A percentile compares a stretch with the other conserved stretches of the same genome.
phyloP scores from a whole-genome alignment of 2,329 filamentous ascomycete genomes.

The Lecanosticta acicola region DNA sequence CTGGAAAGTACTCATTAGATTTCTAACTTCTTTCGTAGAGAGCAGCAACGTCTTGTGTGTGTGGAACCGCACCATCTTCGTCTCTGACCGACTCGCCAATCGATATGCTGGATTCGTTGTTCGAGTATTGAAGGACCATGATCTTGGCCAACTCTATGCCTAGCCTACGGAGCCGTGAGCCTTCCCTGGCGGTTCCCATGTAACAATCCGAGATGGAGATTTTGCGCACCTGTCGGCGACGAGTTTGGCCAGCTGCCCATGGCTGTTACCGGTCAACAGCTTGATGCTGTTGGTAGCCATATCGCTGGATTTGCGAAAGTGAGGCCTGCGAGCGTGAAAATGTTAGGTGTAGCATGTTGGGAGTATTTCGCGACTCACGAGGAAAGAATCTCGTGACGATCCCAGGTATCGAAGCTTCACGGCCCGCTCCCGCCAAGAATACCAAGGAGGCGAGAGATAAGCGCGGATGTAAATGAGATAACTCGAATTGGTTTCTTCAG shows the following conservation, averaged over 20 bases:
- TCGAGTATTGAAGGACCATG: conserved; percentile 77
- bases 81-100: conserved; percentile 95
- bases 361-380: background rate
- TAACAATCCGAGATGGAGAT: background rate
- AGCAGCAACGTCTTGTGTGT: background rate
- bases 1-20: too few relatives aligned
- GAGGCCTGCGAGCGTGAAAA: background rate
- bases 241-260: conserved; percentile 64
- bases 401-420: background rate
- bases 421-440: background rate
- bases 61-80: conserved; percentile 65
- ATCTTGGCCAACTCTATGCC: conserved; percentile 74
- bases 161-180: conserved; percentile 46
- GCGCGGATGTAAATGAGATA: background rate
- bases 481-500: background rate
- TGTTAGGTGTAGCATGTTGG: background rate
- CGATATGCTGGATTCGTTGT: conserved; percentile 82
- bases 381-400: background rate
- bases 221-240: conserved; percentile 58
- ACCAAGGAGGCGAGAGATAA: background rate
- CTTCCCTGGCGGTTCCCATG: background rate
- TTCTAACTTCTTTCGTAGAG: too few relatives aligned
- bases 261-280: conserved; percentile 68
- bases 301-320: background rate
- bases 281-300: conserved; percentile 73